phyloP scores from a whole-genome alignment of 306 rosid species.

The Acacia acuminata region DNA sequence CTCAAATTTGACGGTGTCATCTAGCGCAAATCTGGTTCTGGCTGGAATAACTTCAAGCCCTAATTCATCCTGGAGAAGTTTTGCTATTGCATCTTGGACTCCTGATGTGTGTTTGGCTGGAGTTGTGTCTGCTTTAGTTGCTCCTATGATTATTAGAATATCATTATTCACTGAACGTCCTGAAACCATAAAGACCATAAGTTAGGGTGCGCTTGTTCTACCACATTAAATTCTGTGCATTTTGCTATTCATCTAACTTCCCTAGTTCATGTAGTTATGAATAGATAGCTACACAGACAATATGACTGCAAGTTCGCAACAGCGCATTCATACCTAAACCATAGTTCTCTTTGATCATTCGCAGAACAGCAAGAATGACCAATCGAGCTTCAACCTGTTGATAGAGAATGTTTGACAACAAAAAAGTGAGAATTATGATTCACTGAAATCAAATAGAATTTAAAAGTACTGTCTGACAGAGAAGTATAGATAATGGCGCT shows the following conservation, averaged over 20 bases:
- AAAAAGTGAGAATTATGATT: constrained; percentile 21
- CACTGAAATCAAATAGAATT: constrained; percentile 25
- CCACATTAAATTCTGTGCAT: constrained; percentile 6
- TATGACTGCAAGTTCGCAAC: constrained; percentile 2
- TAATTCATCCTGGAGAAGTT: constrained; percentile 74
- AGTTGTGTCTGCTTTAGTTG: constrained; percentile 48
- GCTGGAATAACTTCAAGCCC: constrained; percentile 69
- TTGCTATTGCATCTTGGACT: constrained; percentile 65
- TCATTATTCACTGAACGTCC: constrained; percentile 75
- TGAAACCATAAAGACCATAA: constrained; percentile 46
- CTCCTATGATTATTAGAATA: constrained; percentile 76
- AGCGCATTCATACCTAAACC: constrained; percentile 51
- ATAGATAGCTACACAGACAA: neutral
- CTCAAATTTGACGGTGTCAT: constrained; percentile 36
- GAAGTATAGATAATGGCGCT: constrained; percentile 18
- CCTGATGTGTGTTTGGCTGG: constrained; percentile 41
- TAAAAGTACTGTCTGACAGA: constrained; percentile 1
- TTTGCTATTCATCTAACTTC: neutral
- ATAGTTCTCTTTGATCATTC: constrained; percentile 91
- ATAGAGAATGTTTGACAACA: constrained; percentile 32
- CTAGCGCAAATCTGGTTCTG: constrained; percentile 45
- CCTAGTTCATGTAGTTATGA: constrained; percentile 19
- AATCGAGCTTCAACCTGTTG: constrained; percentile 95
- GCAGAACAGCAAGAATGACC: constrained; percentile 85
- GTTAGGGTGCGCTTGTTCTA: constrained; percentile 7